These are phyloP conservation scores for Cicer judaicum DNA, from an alignment of 306 rosid species.

Conservation along the genomic window DNA sequence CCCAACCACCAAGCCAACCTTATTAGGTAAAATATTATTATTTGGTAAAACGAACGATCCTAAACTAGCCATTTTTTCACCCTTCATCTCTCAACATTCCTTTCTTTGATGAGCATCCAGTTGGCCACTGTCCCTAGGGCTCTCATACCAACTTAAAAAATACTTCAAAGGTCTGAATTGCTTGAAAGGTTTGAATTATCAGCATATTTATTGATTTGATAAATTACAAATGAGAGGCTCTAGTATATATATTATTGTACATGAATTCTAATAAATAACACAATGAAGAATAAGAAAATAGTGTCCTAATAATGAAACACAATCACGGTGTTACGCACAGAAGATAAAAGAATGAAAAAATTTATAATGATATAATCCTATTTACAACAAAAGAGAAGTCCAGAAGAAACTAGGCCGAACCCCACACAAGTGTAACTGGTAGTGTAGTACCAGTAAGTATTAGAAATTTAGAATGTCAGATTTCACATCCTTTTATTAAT, in stretches of 20 bases:
- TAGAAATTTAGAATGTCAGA: neutral
- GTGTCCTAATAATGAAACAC: neutral
- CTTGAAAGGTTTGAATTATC: conserved; percentile 2
- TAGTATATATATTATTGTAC: neutral
- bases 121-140: neutral
- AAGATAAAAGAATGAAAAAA: neutral
- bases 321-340: neutral
- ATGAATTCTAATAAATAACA: conserved; percentile 2
- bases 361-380: neutral
- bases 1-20: too few species aligned
- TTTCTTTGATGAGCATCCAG: conserved; percentile 5
- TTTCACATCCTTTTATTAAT: neutral
- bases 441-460: neutral
- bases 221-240: conserved; percentile 4
- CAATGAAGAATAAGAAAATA: neutral
- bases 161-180: neutral
- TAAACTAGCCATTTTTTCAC: conserved; percentile 7
- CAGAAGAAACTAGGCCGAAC: neutral
- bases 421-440: neutral
- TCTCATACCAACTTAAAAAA: neutral
- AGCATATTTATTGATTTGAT: neutral
- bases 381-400: neutral
- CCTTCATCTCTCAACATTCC: neutral
- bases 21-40: neutral
- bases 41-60: neutral